A percentile compares a stretch with the other conserved stretches of the same genome.
These are phyloP conservation scores for Alternaria tenuissima DNA, from an alignment of 2,329 filamentous ascomycete genomes.

Conservation along the genomic window DNA sequence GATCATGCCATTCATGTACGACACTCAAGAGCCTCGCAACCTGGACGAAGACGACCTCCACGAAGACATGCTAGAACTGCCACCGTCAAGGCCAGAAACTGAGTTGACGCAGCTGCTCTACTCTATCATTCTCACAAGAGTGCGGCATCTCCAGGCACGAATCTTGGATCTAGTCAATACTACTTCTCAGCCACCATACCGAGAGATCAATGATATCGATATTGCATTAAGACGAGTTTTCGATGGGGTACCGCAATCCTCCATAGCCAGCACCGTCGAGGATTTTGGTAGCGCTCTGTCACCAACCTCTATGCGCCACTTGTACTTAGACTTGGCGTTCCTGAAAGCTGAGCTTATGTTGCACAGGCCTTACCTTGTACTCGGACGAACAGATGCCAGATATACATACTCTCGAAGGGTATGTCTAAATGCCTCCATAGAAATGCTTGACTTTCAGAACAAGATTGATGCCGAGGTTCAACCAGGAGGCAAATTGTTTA, in stretches of 20 bases:
- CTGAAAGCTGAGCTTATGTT: slow-evolving; percentile 47
- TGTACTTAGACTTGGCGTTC: slow-evolving; percentile 44
- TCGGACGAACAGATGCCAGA: slow-evolving; percentile 46
- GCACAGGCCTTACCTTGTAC: slow-evolving; percentile 48
- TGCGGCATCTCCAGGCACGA: slow-evolving; percentile 35
- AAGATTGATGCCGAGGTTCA: slow-evolving; percentile 54
- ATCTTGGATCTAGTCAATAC: slow-evolving; percentile 42
- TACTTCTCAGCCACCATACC: slow-evolving; percentile 38
- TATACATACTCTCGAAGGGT: slow-evolving; percentile 54
- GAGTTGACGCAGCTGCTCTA: slow-evolving; percentile 41
- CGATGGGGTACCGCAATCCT: slow-evolving; percentile 28
- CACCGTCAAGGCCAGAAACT: slow-evolving; percentile 37
- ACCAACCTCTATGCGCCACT: slow-evolving; percentile 33
- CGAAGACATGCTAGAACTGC: slow-evolving; percentile 45
- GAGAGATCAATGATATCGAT: slow-evolving; percentile 41
- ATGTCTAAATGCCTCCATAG: slow-evolving; percentile 57
- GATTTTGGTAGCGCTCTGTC: slow-evolving; percentile 22
- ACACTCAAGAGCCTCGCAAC: slow-evolving; percentile 53
- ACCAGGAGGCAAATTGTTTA: slow-evolving; percentile 48
- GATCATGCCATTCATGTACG: slow-evolving; percentile 49
- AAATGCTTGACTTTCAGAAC: slow-evolving; percentile 55
- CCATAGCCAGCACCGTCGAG: slow-evolving; percentile 22
- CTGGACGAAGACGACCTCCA: slow-evolving; percentile 53
- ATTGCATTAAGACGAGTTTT: slow-evolving; percentile 31
- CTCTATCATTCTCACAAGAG: slow-evolving; percentile 34